Evolutionary conservation across 768 basidiomycete genomes (phyloP), one percentile per base, ranked within the genome.

Genomic region (Hygrophorus russula): DNA sequence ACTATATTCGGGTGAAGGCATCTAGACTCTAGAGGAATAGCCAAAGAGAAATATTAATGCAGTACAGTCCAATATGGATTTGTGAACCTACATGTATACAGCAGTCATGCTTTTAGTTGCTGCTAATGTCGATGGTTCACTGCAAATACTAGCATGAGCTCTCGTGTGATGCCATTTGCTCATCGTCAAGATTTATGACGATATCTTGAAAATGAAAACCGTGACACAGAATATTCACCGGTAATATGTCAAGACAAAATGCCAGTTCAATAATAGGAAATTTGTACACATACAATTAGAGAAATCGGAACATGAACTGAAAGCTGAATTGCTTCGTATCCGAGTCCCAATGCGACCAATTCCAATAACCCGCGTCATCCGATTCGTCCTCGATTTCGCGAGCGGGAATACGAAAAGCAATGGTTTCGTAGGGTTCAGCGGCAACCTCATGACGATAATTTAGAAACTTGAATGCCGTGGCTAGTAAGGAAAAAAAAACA

Each of bases 331-430:
- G 91, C 64, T 97, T 97, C 41, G 92, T 94, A 59, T 99, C 94
- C n/a, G 87, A 80, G 59, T 98, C 96, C 96, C 94, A 98, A 56
- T 97, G 88, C 32, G 93, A 93, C 96, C 96, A 99, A 54, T 88
- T 89, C 85, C 86, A 91, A 51, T 82, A 87, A 12, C 82, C 82
- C 20, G 83, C 85, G 53, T 93, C 90, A 47, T 90, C 83, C 36
- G 86, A 76, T 56, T 91, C 90, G 54, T 94, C 90, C 62, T 98
- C 93, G 48, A 99, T 93, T 63, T 98, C 93, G 40, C 89, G 79
- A 18, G 96, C 87, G 36, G 94, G 96, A 56, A 99, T 91, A 13
- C 93, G 88, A 71, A 98, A 98, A n/a, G 92, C 90, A 52, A 99
- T 91, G 3, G 93, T 97, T 64, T 99, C 96, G 58, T 98, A 99